phyloP scores from a whole-genome alignment of 164 flowering plant species.

The Protea cynaroides region DNA sequence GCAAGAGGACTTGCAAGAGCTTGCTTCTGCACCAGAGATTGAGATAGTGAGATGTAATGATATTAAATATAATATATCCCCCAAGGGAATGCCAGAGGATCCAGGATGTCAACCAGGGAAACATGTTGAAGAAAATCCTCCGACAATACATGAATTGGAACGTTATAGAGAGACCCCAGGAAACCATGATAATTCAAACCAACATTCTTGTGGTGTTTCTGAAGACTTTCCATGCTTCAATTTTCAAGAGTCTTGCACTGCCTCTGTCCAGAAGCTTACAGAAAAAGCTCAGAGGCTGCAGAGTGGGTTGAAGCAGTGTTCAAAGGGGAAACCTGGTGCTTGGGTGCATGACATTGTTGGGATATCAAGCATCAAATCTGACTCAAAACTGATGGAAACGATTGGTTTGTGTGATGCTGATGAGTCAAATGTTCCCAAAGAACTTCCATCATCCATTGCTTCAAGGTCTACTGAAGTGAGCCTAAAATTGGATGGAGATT shows the following conservation, averaged over 20 bases:
- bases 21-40: constrained; percentile 2
- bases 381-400: constrained; percentile 9
- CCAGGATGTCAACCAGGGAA: constrained; percentile 7
- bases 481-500: neutral
- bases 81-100: constrained; percentile 8
- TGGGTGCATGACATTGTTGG: constrained; percentile 6
- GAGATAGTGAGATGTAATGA: constrained; percentile 6
- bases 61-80: constrained; percentile 3
- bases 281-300: constrained; percentile 9
- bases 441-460: neutral
- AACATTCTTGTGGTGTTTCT: constrained; percentile 6
- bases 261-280: constrained; percentile 4
- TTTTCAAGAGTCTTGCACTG: constrained; percentile 9
- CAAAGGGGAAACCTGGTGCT: constrained; percentile 5
- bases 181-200: constrained; percentile 11
- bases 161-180: constrained; percentile 6
- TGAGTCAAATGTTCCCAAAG: constrained; percentile 3
- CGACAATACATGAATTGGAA: neutral
- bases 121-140: constrained; percentile 5
- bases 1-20: constrained; percentile 2
- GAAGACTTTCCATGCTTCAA: neutral
- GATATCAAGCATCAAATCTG: neutral
- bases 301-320: constrained; percentile 22
- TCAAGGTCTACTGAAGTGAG: neutral
- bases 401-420: constrained; percentile 4